Percentiles rank a stretch among this genome's conserved stretches.
These are phyloP conservation scores for Clitopilus passeckerianus DNA, from an alignment of 768 basidiomycete species.

Conservation along the genomic window DNA sequence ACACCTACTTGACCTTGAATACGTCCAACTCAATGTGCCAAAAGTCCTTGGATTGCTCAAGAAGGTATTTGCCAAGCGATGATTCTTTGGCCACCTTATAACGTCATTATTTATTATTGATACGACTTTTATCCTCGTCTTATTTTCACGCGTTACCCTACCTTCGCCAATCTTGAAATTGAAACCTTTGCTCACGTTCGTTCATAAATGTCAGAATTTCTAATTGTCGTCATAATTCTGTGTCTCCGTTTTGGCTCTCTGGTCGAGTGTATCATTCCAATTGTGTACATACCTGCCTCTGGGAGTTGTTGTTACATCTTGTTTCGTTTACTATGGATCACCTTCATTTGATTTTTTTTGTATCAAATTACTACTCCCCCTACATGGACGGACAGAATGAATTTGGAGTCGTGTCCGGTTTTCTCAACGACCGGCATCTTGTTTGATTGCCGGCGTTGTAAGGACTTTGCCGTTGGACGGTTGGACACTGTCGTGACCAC, in stretches of 20 bases:
- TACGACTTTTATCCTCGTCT: conserved; percentile 7
- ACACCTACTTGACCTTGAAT: conserved; percentile 92
- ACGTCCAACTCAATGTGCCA: conserved; percentile 94
- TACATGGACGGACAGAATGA: not conserved
- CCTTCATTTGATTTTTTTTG: not conserved
- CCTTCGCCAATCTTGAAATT: conserved; percentile 7
- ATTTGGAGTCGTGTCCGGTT: not conserved
- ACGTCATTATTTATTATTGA: conserved; percentile 19
- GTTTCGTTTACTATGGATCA: not conserved
- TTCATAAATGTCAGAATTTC: conserved; percentile 1
- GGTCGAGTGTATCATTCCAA: conserved; percentile 29
- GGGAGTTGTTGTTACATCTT: conserved; percentile 14
- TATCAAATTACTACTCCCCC: not conserved
- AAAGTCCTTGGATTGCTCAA: conserved; percentile 90
- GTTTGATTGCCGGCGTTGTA: not conserved
- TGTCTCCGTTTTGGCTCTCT: conserved; percentile 12
- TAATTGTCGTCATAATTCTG: conserved; percentile 3
- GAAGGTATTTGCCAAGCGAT: conserved; percentile 91
- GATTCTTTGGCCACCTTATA: conserved; percentile 23
- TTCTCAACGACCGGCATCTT: not conserved
- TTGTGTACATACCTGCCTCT: conserved; percentile 19
- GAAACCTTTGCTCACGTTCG: conserved; percentile 9
- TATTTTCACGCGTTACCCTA: conserved; percentile 7
- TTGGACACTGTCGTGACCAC: no score
- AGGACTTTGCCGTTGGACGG: no score